Percentiles rank a stretch among this genome's conserved stretches.
Conservation (phyloP, 2,329 filamentous ascomycete species). For the Colletotrichum abscissum region DNA sequence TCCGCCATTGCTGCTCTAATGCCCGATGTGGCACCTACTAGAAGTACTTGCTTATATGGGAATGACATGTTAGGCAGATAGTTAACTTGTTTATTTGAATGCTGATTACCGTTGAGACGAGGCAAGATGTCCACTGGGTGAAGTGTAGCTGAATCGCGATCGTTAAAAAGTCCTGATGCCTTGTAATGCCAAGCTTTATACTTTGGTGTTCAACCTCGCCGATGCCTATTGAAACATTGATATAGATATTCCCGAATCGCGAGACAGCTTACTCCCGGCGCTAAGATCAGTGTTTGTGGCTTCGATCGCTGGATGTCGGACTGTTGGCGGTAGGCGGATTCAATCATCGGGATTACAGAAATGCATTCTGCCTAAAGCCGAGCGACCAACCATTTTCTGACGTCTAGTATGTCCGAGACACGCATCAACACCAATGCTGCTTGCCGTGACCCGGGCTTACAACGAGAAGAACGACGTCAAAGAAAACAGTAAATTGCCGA, state of each 20-base stretch:
- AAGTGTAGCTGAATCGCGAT: not conserved
- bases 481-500: not conserved
- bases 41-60: constrained; percentile 64
- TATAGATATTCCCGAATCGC: not conserved
- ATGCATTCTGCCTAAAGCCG: not conserved
- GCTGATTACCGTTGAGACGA: not conserved
- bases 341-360: not conserved
- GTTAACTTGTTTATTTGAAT: not conserved
- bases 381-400: not conserved
- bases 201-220: not conserved
- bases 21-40: constrained; percentile 52
- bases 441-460: not conserved
- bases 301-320: not conserved
- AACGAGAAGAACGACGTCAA: not conserved
- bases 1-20: constrained; percentile 45
- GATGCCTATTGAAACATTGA: not conserved
- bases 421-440: too few species aligned
- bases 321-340: not conserved
- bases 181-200: not conserved
- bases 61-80: constrained; percentile 55
- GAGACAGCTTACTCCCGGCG: not conserved
- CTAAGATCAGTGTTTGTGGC: not conserved
- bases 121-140: not conserved
- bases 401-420: not conserved
- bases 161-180: not conserved